phyloP scores from a whole-genome alignment of 2,329 filamentous ascomycete species.

The Cladophialophora psammophila region DNA sequence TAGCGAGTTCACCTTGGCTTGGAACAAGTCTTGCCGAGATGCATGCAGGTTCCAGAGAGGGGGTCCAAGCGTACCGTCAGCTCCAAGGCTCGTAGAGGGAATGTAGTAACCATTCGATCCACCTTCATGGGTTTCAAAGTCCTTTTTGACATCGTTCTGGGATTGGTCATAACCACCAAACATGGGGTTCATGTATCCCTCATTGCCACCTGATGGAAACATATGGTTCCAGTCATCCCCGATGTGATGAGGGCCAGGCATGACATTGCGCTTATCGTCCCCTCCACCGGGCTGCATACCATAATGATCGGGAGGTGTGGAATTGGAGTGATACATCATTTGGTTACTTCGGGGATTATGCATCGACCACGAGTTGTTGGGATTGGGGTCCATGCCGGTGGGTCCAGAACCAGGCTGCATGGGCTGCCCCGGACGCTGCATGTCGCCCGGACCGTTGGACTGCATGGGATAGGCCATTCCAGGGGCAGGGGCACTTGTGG shows the following conservation, averaged over 20 bases:
- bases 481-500: slow-evolving; percentile 38
- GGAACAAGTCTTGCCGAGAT: slow-evolving; percentile 60
- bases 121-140: slow-evolving; percentile 59
- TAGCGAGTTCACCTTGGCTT: slow-evolving; percentile 54
- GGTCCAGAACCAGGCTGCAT: slow-evolving; percentile 36
- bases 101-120: slow-evolving; percentile 58
- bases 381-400: slow-evolving; percentile 36
- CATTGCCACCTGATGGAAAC: slow-evolving; percentile 76
- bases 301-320: slow-evolving; percentile 38
- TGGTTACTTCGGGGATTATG: slow-evolving; percentile 52
- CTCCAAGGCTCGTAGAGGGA: slow-evolving; percentile 55
- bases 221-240: slow-evolving; percentile 76
- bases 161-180: slow-evolving; percentile 73
- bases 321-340: slow-evolving; percentile 41
- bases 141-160: slow-evolving; percentile 65
- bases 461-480: slow-evolving; percentile 39
- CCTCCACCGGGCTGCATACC: slow-evolving; percentile 37
- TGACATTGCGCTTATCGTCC: slow-evolving; percentile 58
- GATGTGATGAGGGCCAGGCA: slow-evolving; percentile 63
- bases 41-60: slow-evolving; percentile 55
- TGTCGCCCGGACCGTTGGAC: slow-evolving; percentile 36
- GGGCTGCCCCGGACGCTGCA: slow-evolving; percentile 38
- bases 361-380: slow-evolving; percentile 50
- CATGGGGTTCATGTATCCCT: slow-evolving; percentile 68
- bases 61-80: slow-evolving; percentile 56